phyloP scores from a whole-genome alignment of 2,329 filamentous ascomycete species.

The Davidsoniella neocaledoniae region DNA sequence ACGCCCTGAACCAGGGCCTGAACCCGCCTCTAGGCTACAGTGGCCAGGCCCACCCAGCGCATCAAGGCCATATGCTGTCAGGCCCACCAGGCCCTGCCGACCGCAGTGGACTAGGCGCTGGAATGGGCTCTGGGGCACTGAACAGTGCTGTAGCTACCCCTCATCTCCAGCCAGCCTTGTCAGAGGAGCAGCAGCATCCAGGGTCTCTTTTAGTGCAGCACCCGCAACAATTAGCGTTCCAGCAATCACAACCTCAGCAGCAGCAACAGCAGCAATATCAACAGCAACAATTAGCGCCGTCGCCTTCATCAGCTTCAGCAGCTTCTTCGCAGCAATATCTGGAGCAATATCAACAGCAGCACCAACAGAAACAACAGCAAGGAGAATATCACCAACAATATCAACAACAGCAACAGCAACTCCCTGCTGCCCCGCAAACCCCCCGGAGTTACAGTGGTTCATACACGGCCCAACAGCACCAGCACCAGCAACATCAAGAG shows the following conservation, averaged over 20 bases:
- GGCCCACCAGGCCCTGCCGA: too few species aligned
- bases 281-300: constrained; percentile 15
- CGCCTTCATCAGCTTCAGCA: constrained; percentile 15
- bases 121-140: too few species aligned
- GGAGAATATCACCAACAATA: neutral
- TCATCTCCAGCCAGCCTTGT: neutral
- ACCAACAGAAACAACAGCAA: constrained; percentile 4
- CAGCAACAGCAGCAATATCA: constrained; percentile 14
- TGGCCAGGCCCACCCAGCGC: neutral
- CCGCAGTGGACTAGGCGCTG: too few species aligned
- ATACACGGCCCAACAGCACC: constrained; percentile 14
- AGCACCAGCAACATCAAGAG: constrained; percentile 18
- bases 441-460: constrained; percentile 2
- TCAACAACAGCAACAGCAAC: constrained; percentile 1
- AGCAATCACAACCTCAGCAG: constrained; percentile 12
- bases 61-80: too few species aligned
- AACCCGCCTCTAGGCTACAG: neutral
- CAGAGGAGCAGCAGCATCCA: constrained; percentile 16
- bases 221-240: neutral
- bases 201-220: neutral
- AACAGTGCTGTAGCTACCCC: too few species aligned
- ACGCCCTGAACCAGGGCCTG: too few species aligned
- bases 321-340: constrained; percentile 16
- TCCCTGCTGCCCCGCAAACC: constrained; percentile 3
- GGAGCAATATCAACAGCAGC: constrained; percentile 16